Evolutionary conservation across 768 basidiomycete species (phyloP).

Genomic region (Gloeostereum incarnatum): DNA sequence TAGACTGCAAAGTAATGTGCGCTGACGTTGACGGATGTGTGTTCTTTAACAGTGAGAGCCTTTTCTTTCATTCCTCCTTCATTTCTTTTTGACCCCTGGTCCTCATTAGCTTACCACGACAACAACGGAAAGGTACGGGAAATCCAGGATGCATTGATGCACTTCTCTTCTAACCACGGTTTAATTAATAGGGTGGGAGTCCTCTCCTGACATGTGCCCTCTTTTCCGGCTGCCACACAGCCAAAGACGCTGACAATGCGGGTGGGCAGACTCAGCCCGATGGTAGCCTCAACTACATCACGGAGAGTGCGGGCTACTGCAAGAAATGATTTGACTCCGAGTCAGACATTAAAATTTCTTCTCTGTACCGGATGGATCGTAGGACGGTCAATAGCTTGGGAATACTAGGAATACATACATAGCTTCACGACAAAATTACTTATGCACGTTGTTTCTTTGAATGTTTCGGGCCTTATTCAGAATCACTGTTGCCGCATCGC

Average conservation of each 20-base stretch:
- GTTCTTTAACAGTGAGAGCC: conserved; percentile 8
- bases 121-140: neutral
- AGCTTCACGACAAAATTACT: too few species aligned
- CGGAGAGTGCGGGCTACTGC: conserved; percentile 7
- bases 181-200: neutral
- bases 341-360: too few species aligned
- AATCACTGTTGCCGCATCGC: too few species aligned
- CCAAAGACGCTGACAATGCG: conserved; percentile 8
- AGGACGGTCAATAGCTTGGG: too few species aligned
- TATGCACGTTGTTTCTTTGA: too few species aligned
- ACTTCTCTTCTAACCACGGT: conserved; percentile 1
- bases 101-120: conserved; percentile 2
- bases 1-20: conserved; percentile 8
- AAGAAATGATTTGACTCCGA: neutral
- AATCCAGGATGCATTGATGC: too few species aligned
- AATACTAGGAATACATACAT: too few species aligned
- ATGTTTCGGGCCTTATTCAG: too few species aligned
- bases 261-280: conserved; percentile 10
- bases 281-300: conserved; percentile 7
- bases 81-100: neutral
- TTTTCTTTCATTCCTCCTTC: neutral
- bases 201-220: conserved; percentile 8
- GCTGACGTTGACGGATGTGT: conserved; percentile 2
- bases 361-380: too few species aligned
- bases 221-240: conserved; percentile 8